Evolutionary conservation across 257 asterid species (phyloP).

Genomic region (Echium plantagineum): DNA sequence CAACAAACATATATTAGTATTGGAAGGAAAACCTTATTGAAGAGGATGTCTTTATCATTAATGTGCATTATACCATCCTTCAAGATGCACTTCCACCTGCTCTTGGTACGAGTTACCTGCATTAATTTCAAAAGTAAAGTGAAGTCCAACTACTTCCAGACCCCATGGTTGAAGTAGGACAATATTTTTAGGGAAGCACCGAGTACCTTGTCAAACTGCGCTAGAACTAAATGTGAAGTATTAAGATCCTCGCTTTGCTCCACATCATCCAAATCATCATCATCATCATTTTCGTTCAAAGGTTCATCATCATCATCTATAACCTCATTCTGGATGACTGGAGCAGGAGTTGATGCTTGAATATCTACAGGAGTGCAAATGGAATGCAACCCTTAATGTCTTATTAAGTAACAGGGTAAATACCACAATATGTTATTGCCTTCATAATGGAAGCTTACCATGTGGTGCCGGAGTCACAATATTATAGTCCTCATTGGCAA

Average conservation of each 20-base stretch:
- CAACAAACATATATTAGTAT: neutral
- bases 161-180: conserved; percentile 6
- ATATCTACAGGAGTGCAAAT: conserved; percentile 35
- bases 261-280: conserved; percentile 82
- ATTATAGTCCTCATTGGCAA: conserved; percentile 84
- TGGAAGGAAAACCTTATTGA: conserved; percentile 40
- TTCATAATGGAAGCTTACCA: conserved; percentile 22
- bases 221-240: conserved; percentile 80
- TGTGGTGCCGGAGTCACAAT: conserved; percentile 81
- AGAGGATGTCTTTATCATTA: conserved; percentile 78
- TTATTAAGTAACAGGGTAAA: conserved; percentile 2
- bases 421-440: neutral
- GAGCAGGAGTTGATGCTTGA: conserved; percentile 91
- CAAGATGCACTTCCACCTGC: conserved; percentile 95
- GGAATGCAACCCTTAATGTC: conserved; percentile 10
- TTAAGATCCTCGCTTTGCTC: conserved; percentile 82
- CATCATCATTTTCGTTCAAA: conserved; percentile 88
- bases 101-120: conserved; percentile 91
- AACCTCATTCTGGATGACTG: conserved; percentile 48
- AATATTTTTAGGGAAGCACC: neutral
- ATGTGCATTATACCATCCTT: conserved; percentile 97
- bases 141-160: neutral
- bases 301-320: conserved; percentile 84
- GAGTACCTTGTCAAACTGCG: conserved; percentile 85
- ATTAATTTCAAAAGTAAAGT: conserved; percentile 4